Conservation (phyloP, 495 filamentous ascomycete genomes). For the Podospora pseudopauciseta region DNA sequence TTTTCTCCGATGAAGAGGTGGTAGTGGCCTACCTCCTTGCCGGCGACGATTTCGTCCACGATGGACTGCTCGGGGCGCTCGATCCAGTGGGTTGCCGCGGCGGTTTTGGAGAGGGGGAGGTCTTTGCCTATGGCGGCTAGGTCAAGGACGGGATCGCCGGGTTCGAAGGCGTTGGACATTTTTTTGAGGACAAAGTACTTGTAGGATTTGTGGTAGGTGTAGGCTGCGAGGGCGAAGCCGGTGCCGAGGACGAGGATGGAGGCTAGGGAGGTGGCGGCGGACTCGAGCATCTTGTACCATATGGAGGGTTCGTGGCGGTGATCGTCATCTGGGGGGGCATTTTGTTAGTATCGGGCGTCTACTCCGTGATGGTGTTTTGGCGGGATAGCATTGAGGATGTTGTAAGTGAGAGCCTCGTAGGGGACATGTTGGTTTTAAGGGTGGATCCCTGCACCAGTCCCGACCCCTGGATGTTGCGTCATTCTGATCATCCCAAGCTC, state of each 20-base stretch:
- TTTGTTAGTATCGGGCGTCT: background rate
- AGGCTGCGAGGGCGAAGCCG: conserved; percentile 68
- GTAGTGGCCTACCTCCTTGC: conserved; percentile 70
- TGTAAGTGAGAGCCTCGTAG: background rate
- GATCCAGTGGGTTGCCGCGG: conserved; percentile 74
- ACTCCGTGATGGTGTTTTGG: too few species aligned
- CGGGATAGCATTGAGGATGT: too few species aligned
- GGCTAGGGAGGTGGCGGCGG: conserved; percentile 80
- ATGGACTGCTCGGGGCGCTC: conserved; percentile 70
- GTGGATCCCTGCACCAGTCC: background rate
- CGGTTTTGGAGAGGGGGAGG: conserved; percentile 44
- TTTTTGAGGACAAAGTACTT: conserved; percentile 84
- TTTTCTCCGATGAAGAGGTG: conserved; percentile 94
- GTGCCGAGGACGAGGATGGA: conserved; percentile 77
- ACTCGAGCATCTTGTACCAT: conserved; percentile 75
- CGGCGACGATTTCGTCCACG: conserved; percentile 75
- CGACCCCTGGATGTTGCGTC: background rate
- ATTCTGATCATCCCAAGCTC: background rate
- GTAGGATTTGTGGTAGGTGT: conserved; percentile 82
- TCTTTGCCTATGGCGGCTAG: conserved; percentile 70
- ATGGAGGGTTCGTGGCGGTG: conserved; percentile 28
- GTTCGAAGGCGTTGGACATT: conserved; percentile 88
- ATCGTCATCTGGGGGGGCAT: background rate
- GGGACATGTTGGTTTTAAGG: background rate
- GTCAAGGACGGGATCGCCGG: conserved; percentile 87